These are phyloP conservation scores for Fagopyrum esculentum DNA, from an alignment of 148 eudicot species.

Conservation along the genomic window DNA sequence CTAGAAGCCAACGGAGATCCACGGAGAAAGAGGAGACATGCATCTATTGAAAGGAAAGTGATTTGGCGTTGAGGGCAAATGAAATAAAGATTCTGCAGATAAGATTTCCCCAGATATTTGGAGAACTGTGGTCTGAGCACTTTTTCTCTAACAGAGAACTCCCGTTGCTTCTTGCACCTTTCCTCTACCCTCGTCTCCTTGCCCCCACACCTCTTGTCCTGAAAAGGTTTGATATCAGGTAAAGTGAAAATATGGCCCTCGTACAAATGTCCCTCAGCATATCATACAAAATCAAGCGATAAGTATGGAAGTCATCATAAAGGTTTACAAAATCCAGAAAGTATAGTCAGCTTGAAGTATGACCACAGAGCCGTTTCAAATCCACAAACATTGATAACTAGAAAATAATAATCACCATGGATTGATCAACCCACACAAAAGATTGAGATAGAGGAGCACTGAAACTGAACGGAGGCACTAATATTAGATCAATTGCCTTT, in stretches of 20 bases:
- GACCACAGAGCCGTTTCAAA: not conserved
- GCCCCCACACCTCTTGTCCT: not conserved
- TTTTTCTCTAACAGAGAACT: no score
- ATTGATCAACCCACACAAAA: not conserved
- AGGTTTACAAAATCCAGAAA: not conserved
- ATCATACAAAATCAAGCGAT: not conserved
- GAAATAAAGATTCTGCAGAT: not conserved
- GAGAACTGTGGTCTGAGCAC: not conserved
- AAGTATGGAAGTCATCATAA: not conserved
- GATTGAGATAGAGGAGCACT: not conserved
- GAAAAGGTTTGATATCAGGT: not conserved
- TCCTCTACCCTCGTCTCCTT: not conserved
- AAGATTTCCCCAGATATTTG: not conserved
- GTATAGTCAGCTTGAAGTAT: not conserved
- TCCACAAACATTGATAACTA: not conserved
- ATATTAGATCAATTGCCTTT: not conserved
- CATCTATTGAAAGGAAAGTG: conserved; percentile 33
- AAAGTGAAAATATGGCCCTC: not conserved
- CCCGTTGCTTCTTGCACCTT: no score
- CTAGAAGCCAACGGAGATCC: conserved; percentile 49
- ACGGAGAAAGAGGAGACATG: conserved; percentile 49
- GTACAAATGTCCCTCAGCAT: not conserved
- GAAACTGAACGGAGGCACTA: not conserved
- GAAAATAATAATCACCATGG: not conserved
- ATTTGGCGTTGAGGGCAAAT: not conserved